Base-by-base conservation (phyloP, 164 flowering plant genomes). In the Paratinospora sagittata region DNA sequence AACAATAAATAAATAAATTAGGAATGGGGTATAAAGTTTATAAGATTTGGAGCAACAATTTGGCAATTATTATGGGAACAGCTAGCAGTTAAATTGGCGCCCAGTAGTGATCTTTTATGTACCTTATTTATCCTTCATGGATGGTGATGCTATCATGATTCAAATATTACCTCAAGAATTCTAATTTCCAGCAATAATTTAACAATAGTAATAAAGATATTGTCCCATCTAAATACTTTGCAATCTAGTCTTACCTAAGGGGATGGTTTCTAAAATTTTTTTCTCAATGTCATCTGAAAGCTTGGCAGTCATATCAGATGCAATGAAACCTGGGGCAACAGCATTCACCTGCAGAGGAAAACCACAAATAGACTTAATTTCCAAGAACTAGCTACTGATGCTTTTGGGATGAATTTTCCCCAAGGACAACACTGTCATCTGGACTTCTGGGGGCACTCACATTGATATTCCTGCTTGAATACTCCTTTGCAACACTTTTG, bases 291-390 rank as follows among this genome's bases (percentile, higher is more conserved):
- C 97, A 60, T 71, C 89, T 19, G 91, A 84, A 70, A 93, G 97
- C 82, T 91, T 86, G 73, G 94, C 87, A 75, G 99, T 93, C 97
- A 96, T 89, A 79, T 96, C 98, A 76, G 99, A 93, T 65, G 94
- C 93, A 82, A 96, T 96, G 73, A 93, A 93, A 19, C 99, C 99
- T 27, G 99, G 99, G 41, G 97, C 98, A 68, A 96, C 69, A 70
- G 96, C 98, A 84, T 96, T 93, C 43, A 91, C 99, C 97, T 96
- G 80, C 67, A 39, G 21, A 43, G 61, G 26, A 26, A 49, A 65
- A 34, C 52, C 27, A 17, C 16, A 5, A 21, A 47, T 21, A 19
- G 26, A 26, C 47, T 27, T 14, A 36, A 45, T 63, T 23, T 58
- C 63, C 67, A 67, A 13, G 6, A 6, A 65, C 23, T 27, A 67